Conservation (phyloP, 306 rosid genomes). For the Vigna unguiculata region DNA sequence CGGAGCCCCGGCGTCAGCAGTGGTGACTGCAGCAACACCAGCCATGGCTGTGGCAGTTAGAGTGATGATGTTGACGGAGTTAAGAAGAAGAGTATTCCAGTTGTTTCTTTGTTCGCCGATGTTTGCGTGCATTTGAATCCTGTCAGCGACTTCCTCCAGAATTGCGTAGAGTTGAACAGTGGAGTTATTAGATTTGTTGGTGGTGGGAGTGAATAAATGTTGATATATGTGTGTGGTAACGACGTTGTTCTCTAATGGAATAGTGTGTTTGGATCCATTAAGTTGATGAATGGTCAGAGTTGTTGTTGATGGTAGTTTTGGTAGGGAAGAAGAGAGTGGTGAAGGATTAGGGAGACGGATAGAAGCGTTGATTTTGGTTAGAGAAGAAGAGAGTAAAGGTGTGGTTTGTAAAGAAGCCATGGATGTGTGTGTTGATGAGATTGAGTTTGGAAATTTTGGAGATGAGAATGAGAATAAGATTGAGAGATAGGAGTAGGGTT, state of each 20-base stretch:
- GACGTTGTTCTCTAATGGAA: neutral
- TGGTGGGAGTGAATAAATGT: neutral
- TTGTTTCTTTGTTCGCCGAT: conserved; percentile 60
- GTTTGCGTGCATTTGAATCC: conserved; percentile 70
- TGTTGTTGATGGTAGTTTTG: conserved; percentile 36
- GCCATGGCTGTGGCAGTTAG: conserved; percentile 67
- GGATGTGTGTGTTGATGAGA: neutral
- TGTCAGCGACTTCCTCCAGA: conserved; percentile 58
- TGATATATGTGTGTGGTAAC: neutral
- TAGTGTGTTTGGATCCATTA: neutral
- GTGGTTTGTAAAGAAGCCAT: conserved; percentile 47
- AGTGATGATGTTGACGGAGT: conserved; percentile 68
- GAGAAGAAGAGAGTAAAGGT: conserved; percentile 33
- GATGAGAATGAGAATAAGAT: neutral
- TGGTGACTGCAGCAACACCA: conserved; percentile 49
- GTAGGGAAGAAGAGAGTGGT: conserved; percentile 31
- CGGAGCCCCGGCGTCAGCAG: conserved; percentile 12
- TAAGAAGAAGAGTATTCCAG: conserved; percentile 66
- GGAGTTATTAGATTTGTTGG: neutral
- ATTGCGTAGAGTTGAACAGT: conserved; percentile 57
- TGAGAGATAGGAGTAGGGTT: neutral
- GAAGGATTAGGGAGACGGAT: conserved; percentile 55
- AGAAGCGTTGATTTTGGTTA: conserved; percentile 44
- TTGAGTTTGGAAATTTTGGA: too few species aligned
- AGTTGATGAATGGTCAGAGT: conserved; percentile 27